Conservation (phyloP, 306 rosid genomes). For the Macrotyloma uniflorum region DNA sequence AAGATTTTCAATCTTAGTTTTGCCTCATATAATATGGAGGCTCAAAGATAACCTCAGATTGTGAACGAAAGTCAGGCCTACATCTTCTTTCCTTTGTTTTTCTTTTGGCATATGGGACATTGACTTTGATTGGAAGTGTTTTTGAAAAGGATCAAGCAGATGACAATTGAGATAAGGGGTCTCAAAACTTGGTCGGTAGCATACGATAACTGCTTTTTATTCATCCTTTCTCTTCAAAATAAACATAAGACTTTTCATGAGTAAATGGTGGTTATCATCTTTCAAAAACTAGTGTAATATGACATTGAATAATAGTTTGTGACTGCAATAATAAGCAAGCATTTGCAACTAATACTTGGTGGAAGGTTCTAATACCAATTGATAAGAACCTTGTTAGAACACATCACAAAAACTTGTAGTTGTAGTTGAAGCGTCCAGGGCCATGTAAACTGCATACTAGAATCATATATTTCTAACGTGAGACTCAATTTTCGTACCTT, state of each 20-base stretch:
- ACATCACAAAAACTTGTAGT: background rate
- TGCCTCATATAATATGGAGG: background rate
- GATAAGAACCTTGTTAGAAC: background rate
- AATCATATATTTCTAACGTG: background rate
- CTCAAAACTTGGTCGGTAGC: constrained; percentile 4
- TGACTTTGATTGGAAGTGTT: background rate
- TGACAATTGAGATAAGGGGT: background rate
- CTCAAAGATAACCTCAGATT: background rate
- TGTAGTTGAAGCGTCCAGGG: background rate
- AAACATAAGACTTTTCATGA: background rate
- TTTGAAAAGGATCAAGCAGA: background rate
- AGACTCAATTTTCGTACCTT: background rate
- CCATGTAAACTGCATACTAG: background rate
- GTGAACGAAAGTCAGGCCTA: background rate
- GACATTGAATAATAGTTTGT: background rate
- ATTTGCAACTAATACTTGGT: background rate
- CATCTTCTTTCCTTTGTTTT: background rate
- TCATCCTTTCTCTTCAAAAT: background rate
- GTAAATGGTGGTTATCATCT: too few relatives aligned
- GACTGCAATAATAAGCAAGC: background rate
- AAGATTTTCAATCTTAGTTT: background rate
- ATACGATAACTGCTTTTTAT: background rate
- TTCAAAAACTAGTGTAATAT: background rate
- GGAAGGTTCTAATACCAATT: background rate
- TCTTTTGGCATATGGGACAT: constrained; percentile 8